phyloP scores from a whole-genome alignment of 176 grass and related monocot species.

The Carex kokanica region DNA sequence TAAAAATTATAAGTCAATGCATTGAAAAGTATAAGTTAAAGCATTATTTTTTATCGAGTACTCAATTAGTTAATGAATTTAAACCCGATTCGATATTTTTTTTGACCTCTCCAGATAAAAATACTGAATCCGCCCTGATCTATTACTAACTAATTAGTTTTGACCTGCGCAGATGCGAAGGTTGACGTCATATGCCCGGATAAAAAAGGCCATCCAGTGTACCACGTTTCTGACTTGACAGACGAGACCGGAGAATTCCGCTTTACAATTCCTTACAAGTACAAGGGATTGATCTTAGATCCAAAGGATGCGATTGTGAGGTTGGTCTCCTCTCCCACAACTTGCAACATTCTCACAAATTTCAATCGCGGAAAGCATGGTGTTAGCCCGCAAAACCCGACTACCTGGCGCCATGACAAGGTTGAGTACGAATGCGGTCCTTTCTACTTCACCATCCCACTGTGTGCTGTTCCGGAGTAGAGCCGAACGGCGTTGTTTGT shows the following conservation, averaged over 20 bases:
- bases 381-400: conserved; percentile 30
- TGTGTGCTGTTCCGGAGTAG: conserved; percentile 31
- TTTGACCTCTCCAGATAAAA: too few species aligned
- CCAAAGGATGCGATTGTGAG: conserved; percentile 40
- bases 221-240: conserved; percentile 36
- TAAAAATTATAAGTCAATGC: too few species aligned
- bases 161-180: conserved; percentile 25
- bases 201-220: conserved; percentile 29
- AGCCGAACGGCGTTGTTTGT: too few species aligned
- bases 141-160: neutral
- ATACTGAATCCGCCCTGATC: too few species aligned
- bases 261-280: conserved; percentile 34
- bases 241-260: conserved; percentile 51
- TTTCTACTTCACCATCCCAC: conserved; percentile 50
- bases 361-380: conserved; percentile 58
- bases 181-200: conserved; percentile 69
- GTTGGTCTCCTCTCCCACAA: conserved; percentile 37
- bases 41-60: too few species aligned
- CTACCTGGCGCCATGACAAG: conserved; percentile 1
- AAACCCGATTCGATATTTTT: too few species aligned
- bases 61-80: too few species aligned
- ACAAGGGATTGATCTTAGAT: neutral
- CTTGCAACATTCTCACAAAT: conserved; percentile 58
- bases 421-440: conserved; percentile 43
- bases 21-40: too few species aligned